Conservation (phyloP, 352 stramenopile species). For the Thalassiosira mediterranea region DNA sequence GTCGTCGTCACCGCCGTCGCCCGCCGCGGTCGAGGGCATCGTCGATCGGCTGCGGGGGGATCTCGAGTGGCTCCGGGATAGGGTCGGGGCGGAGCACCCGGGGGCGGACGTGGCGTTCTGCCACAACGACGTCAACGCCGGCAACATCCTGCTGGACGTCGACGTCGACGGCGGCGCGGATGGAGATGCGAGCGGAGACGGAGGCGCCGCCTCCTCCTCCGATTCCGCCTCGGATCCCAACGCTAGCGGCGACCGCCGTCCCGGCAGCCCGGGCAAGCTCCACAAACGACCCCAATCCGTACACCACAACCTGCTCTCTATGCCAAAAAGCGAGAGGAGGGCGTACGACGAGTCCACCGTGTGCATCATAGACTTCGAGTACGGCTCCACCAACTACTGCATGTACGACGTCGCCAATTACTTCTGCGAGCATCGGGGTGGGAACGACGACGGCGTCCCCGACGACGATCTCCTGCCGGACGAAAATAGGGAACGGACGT, state of each 20-base stretch:
- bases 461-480: conserved; percentile 36
- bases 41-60: background rate
- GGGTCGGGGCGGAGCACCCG: conserved; percentile 15
- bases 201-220: no score
- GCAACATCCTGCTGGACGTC: conserved; percentile 54
- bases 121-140: conserved; percentile 65
- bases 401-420: conserved; percentile 65
- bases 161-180: background rate
- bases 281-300: no score
- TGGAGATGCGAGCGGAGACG: no score
- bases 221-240: no score
- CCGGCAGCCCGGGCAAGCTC: no score
- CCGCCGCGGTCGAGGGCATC: background rate
- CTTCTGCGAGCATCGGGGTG: conserved; percentile 57
- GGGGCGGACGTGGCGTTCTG: conserved; percentile 50
- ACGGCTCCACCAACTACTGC: conserved; percentile 52
- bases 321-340: no score
- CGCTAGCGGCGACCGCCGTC: no score
- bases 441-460: conserved; percentile 51
- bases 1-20: no score
- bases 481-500: conserved; percentile 18
- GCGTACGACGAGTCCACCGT: conserved; percentile 22
- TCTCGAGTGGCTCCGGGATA: background rate
- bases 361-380: conserved; percentile 65
- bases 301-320: no score